These are phyloP conservation scores for Thelonectria blattea DNA, from an alignment of 2,329 filamentous ascomycete genomes.

Conservation along the genomic window DNA sequence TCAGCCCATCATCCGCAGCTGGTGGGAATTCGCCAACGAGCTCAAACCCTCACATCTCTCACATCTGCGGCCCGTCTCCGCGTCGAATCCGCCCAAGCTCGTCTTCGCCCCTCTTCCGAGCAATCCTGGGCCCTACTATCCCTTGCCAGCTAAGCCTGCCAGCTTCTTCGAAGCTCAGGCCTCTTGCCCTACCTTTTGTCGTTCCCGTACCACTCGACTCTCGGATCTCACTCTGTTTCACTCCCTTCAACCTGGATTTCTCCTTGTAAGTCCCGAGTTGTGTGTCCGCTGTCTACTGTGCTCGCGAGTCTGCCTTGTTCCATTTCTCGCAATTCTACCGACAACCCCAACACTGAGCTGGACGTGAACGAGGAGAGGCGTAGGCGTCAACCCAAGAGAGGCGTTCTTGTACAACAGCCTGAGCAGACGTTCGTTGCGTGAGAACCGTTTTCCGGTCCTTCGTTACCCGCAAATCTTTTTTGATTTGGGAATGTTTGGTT, in stretches of 20 bases:
- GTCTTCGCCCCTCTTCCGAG: conserved; percentile 18
- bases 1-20: conserved; percentile 4
- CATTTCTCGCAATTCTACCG: background rate
- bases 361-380: background rate
- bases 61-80: conserved; percentile 11
- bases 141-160: conserved; percentile 26
- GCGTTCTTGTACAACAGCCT: background rate
- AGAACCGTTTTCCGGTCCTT: background rate
- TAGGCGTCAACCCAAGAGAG: background rate
- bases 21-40: conserved; percentile 10
- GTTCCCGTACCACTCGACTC: conserved; percentile 17
- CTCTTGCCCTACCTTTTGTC: conserved; percentile 17
- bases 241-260: conserved; percentile 11
- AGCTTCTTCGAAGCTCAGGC: conserved; percentile 12
- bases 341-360: background rate
- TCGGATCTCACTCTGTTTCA: conserved; percentile 18
- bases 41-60: conserved; percentile 9
- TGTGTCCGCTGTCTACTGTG: conserved; percentile 3
- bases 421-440: background rate
- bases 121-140: conserved; percentile 18
- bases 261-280: conserved; percentile 24
- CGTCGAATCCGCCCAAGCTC: conserved; percentile 15
- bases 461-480: background rate
- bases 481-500: background rate
- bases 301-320: conserved; percentile 2